Evolutionary conservation across 164 flowering plant genomes (phyloP), one percentile per base, ranked within the genome.

Genomic region (Aristolochia contorta): DNA sequence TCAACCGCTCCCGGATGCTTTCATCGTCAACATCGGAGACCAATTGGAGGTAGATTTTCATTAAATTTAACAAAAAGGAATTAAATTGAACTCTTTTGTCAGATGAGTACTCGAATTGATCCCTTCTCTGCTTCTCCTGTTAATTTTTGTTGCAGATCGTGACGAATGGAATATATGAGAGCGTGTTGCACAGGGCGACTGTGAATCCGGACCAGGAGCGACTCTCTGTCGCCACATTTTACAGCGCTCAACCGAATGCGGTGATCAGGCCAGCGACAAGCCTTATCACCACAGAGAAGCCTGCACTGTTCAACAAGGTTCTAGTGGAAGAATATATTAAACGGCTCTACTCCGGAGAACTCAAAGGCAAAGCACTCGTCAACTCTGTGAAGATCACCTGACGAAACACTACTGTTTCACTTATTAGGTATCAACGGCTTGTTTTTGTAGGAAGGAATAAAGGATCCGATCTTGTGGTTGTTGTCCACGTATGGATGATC

Each of bases 21-120:
- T 83, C 32, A 60, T 73, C 6, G 64, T 81, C 67, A 83, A 81
- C 64, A 51, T 79, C 51, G 88, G 85, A 10, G 85, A 83, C 27
- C 18, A 68, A 20, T 43, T 77, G 52, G 87, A 83, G 82, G 84
- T 80, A 74, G 22, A 2, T 55, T 4, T 37, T 10, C 10, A 18
- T 33, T 9, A 14, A 19, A 57, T 12, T 6, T 30, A 5, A 3
- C 1, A 30, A 20, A 19, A n/a, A 6, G 30, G 20, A 22, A n/a
- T 58, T n/a, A n/a, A n/a, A n/a, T n/a, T n/a, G n/a, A n/a, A n/a
- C n/a, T n/a, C n/a, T n/a, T n/a, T n/a, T n/a, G n/a, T n/a, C n/a
- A n/a, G n/a, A n/a, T 14, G 16, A 47, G 2, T 1, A n/a, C 7
- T 47, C n/a, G 18, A 47, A 1, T 54, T 23, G 27, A 25, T 16